Evolutionary conservation across 371 early-diverging fungal species (phyloP), one percentile per base, ranked within the genome.

Genomic region (Lichtheimia hyalospora): DNA sequence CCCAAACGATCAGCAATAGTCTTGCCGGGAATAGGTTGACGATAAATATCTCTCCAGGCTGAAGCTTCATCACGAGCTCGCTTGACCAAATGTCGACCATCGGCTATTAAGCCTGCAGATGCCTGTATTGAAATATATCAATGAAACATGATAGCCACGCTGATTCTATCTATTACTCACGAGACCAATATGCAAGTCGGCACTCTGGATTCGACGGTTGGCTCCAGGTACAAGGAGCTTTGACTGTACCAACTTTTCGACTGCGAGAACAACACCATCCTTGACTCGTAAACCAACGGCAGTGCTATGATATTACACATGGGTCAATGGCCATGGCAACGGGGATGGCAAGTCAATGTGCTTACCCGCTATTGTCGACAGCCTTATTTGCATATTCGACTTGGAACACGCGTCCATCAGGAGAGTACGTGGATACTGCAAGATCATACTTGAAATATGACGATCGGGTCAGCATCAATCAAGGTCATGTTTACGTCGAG

Each of bases 401-500:
- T 79, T 99, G 99, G 78, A 97, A 99, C 61, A 99, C 91, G 61
- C 98, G 89, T 60, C 99, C 99, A 74, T 99, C 99, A 51, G 98
- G 98, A 43, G 99, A 97, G 74, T 97, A 99, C 21, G 98, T 99
- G 64, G 96, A 92, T 44, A 95, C 93, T 28, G 96, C 93, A 61
- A 97, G 83, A 82, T 99, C 99, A 75, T 99, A 99, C 95, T 94
- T 81, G 21, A 41, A 8, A 18, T 6, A 20, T 24, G 40, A 55
- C 43, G 21, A 43, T 43, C 39, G 42, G 39, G 48, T 28, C 18
- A 46, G 18, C 25, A 34, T n/a, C 3, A 24, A 15, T 54, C 18
- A 23, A n/a, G 24, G 10, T 20, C 16, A 39, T 6, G 39, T 41
- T 44, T 5, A 23, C 44, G 40, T 43, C 27, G 16, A 57, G 61